Evolutionary conservation across 2,329 filamentous ascomycete species (phyloP), one percentile per base, ranked within the genome.

Genomic region (Paracoccidioides brasiliensis): DNA sequence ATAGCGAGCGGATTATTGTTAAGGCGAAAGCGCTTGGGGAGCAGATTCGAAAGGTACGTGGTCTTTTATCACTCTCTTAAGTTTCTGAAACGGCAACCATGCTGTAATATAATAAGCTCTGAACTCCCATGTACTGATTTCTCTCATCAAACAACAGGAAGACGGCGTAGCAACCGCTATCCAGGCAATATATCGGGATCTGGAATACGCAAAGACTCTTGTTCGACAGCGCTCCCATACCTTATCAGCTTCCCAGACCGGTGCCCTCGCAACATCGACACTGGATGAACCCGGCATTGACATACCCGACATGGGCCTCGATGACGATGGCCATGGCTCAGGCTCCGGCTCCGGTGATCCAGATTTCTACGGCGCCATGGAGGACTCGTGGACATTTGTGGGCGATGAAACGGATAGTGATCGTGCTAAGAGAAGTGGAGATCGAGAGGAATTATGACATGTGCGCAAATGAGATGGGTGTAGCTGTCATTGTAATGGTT

Each of bases 341-440:
- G 10, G 10, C 35, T 6, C 6, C 10, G 35, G 14, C 9, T 28
- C 32, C 5, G 14, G 14, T 5, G 69, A 68, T 46, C 37, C 7
- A 14, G 75, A 69, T 45, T 70, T 80, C 42, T 76, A 81, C 52
- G 83, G 83, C 37, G 83, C 84, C 10, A 84, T 86, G 58, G 84
- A 88, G 64, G 89, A 94, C 67, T 88, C 84, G 66, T 97, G 90
- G 91, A 96, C 90, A 0, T 89, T 96, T 70, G 80, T 96, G 22
- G 89, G 88, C 35, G 78, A 80, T 37, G 78, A 80, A 43, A 73
- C 70, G 28, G 79, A 80, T 4, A 7, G 22, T 7, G 50, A 52
- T 15, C 33, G 45, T 48, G 53, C 33, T 44, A 60, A 10, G 59
- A 60, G 38, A 55, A 55, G 35, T 55, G 57, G 40, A 54, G 54